Conservation (phyloP, 202 grass and related monocot genomes). For the Setaria viridis region DNA sequence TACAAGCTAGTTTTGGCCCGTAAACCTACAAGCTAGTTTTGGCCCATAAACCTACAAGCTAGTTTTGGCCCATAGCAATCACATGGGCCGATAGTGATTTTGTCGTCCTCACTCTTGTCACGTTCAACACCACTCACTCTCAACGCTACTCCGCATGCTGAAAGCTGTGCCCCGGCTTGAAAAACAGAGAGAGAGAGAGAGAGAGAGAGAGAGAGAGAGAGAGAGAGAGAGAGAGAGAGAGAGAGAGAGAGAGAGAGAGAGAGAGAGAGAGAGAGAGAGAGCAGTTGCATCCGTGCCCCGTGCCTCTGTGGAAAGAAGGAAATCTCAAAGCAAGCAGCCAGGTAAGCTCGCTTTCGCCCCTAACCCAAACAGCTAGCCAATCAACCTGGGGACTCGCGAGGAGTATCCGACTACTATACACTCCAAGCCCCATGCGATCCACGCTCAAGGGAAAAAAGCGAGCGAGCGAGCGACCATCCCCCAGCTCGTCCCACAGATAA, state of each 20-base stretch:
- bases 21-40: too few relatives aligned
- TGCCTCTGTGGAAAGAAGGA: conserved; percentile 39
- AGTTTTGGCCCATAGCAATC: too few relatives aligned
- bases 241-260: too few relatives aligned
- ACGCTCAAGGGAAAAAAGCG: conserved; percentile 1
- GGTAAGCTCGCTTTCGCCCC: background rate
- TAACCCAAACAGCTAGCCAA: conserved; percentile 35
- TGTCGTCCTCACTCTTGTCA: background rate
- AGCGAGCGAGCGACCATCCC: conserved; percentile 14
- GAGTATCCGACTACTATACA: conserved; percentile 6
- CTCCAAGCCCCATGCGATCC: conserved; percentile 40
- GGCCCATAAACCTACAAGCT: too few relatives aligned
- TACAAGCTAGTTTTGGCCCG: too few relatives aligned
- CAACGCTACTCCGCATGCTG: too few relatives aligned
- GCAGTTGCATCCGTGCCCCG: background rate
- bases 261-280: background rate
- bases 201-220: background rate
- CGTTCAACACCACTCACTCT: too few relatives aligned
- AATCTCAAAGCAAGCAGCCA: conserved; percentile 33
- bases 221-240: background rate
- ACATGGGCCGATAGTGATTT: too few relatives aligned
- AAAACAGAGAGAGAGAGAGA: too few relatives aligned
- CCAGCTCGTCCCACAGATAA: conserved; percentile 35
- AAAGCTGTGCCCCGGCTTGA: too few relatives aligned
- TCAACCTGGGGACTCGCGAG: conserved; percentile 21